phyloP scores from a whole-genome alignment of 116 monocot genomes.

The Iris pallida region DNA sequence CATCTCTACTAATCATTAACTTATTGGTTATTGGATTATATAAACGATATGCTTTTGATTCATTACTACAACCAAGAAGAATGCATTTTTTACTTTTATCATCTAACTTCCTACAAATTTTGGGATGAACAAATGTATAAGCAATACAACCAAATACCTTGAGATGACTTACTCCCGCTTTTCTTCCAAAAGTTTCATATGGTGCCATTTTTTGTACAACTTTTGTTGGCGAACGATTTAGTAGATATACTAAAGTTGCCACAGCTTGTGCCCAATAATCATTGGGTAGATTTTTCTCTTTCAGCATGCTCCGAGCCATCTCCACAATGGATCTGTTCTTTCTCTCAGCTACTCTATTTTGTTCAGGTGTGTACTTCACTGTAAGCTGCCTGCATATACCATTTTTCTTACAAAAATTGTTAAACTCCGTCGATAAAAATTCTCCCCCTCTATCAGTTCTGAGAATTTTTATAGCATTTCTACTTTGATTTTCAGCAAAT shows the following conservation, averaged over 20 bases:
- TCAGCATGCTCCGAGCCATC: background rate
- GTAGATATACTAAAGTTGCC: background rate
- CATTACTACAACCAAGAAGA: background rate
- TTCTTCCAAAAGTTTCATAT: background rate
- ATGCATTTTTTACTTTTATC: background rate
- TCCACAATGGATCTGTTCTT: too few species aligned
- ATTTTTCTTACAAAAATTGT: background rate
- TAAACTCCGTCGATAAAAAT: background rate
- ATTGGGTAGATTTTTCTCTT: background rate
- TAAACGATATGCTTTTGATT: background rate
- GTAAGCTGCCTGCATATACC: background rate
- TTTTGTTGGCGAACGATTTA: background rate
- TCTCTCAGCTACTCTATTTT: too few species aligned
- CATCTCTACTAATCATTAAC: background rate
- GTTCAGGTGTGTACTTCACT: background rate
- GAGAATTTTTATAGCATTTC: background rate
- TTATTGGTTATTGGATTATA: background rate
- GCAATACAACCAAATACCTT: background rate
- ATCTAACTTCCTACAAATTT: background rate
- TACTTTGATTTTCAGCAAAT: background rate
- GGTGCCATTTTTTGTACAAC: background rate
- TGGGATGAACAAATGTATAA: background rate
- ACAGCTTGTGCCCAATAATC: background rate
- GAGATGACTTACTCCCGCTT: background rate
- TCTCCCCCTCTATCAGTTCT: background rate